A percentile compares a stretch with the other conserved stretches of the same genome.
These are phyloP conservation scores for Annulohypoxylon maeteangense DNA, from an alignment of 495 filamentous ascomycete genomes.

Conservation along the genomic window DNA sequence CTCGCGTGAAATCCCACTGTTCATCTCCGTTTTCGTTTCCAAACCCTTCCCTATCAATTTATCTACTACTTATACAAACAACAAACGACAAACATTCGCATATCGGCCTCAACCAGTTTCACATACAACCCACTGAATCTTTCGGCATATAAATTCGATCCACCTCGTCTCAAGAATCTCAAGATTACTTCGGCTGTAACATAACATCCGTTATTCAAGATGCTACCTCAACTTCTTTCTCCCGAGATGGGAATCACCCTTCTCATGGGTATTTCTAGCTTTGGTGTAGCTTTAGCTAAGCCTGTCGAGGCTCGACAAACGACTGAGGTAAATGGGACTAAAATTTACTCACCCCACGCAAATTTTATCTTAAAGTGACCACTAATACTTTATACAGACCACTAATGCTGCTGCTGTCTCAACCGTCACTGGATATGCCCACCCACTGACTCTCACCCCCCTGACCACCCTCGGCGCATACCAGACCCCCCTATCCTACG, in stretches of 20 bases:
- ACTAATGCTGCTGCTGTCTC: constrained; percentile 18
- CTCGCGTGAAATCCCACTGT: neutral
- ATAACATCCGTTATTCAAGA: constrained; percentile 9
- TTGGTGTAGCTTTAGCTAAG: constrained; percentile 20
- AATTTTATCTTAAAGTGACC: neutral
- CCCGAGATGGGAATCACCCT: constrained; percentile 20
- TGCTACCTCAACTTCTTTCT: constrained; percentile 14
- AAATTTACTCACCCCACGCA: neutral
- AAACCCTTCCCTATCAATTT: neutral
- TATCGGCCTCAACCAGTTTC: neutral
- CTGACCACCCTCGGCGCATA: constrained; percentile 29
- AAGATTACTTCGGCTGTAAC: neutral
- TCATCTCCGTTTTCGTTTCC: neutral
- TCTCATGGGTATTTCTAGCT: constrained; percentile 4
- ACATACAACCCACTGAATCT: neutral
- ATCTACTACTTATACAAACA: neutral
- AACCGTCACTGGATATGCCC: constrained; percentile 44
- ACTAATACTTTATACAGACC: constrained; percentile 24
- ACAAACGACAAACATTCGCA: constrained; percentile 1
- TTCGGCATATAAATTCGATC: neutral
- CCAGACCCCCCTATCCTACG: constrained; percentile 41
- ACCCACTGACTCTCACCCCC: constrained; percentile 40
- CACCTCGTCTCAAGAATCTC: neutral
- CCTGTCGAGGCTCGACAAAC: constrained; percentile 26
- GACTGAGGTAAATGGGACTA: constrained; percentile 13